Base-by-base conservation (phyloP, 805 yeast species). In the Wickerhamiella kazuoi region DNA sequence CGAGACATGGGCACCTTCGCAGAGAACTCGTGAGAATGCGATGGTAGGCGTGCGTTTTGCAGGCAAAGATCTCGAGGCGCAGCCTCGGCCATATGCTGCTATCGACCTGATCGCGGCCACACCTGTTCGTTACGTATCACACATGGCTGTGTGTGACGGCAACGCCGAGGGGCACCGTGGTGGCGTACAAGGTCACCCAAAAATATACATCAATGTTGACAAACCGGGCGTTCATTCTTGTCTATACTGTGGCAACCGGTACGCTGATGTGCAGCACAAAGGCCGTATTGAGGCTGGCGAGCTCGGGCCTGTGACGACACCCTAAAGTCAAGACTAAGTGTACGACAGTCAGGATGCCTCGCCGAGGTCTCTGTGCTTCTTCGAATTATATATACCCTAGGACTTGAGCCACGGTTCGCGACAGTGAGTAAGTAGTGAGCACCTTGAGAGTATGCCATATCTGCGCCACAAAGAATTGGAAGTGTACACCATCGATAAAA, bases 91-190 rank as follows among this genome's bases (percentile, higher is more conserved):
- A 5, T 72, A 73, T 45, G 80, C 93, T 32, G 93, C 93, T 41
- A 82, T 82, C 52, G 90, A 82, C 34, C 67, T 82, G 57, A 79
- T 82, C 49, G 76, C 78, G 24, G 62, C 76, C 53, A 74, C 74
- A 52, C 93, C 94, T 2, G 62, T 81, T 32, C 63, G 72, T 48
- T 78, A 69, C 52, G 62, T 81, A 44, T 69, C 66, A 45, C 67
- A 73, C 50, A 58, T 74, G 38, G 94, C 94, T 1, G 87, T 77
- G 15, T 82, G 94, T 56, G 81, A 79, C 50, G 94, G 94, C 30
- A 65, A 60, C 44, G 46, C 43, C 45, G 43, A 51, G 40, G 76
- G 79, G 48, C 74, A 67, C 49, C 50, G 46, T 34, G 53, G 53
- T 31, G 79, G 79, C 9, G 64, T 62, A 17, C 73, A 71, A 51